Conservation (phyloP, 306 rosid species). For the Rubus parviflorus region DNA sequence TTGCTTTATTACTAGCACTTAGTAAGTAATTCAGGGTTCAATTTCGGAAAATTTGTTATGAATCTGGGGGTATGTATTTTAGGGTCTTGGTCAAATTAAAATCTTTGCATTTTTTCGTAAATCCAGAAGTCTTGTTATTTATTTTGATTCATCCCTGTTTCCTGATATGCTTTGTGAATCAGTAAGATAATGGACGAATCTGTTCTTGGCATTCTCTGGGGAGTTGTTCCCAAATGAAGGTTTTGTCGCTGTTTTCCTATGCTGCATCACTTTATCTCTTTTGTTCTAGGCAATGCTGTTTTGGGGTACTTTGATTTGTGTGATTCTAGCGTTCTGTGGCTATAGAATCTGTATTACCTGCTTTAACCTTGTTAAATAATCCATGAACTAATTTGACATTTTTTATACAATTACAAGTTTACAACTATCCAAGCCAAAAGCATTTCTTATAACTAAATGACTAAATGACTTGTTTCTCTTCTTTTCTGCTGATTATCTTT, state of each 20-base stretch:
- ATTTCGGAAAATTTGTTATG: too few species aligned
- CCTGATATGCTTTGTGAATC: too few species aligned
- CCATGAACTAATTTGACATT: not conserved
- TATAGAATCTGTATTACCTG: not conserved
- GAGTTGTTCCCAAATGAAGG: not conserved
- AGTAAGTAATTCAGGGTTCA: too few species aligned
- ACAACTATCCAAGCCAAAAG: not conserved
- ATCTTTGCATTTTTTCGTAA: too few species aligned
- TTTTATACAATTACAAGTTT: not conserved
- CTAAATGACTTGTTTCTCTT: not conserved
- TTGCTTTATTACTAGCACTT: too few species aligned
- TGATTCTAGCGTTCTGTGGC: not conserved
- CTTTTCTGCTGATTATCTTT: not conserved
- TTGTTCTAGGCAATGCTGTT: not conserved
- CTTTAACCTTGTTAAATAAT: not conserved
- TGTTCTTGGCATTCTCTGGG: not conserved
- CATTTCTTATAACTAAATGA: not conserved
- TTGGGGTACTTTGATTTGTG: not conserved
- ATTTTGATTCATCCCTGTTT: too few species aligned
- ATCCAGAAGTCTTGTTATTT: too few species aligned
- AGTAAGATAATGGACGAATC: too few species aligned
- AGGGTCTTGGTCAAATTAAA: too few species aligned
- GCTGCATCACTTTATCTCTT: not conserved
- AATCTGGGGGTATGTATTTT: too few species aligned
- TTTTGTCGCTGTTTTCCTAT: not conserved